Conservation (phyloP, 2,329 filamentous ascomycete genomes). For the Xylariaceae sp. region DNA sequence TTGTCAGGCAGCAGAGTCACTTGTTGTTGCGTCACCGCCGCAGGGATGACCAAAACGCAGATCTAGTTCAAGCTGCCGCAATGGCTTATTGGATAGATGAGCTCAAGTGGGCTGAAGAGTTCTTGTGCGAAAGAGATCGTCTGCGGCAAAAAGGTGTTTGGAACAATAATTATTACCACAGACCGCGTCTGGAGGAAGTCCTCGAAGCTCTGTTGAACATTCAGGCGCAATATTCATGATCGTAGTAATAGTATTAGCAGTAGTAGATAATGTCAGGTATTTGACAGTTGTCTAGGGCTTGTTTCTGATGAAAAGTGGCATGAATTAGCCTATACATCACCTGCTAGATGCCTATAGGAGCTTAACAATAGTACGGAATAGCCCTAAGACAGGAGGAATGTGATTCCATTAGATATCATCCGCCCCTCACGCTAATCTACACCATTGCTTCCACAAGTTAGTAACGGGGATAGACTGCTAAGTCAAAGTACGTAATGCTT, state of each 20-base stretch:
- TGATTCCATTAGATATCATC: neutral
- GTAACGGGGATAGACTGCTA: neutral
- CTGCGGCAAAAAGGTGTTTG: conserved; percentile 50
- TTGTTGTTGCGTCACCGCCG: conserved; percentile 51
- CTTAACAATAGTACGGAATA: neutral
- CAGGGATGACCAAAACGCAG: conserved; percentile 43
- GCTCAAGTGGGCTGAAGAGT: conserved; percentile 55
- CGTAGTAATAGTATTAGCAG: neutral
- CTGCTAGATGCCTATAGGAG: neutral
- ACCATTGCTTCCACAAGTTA: neutral
- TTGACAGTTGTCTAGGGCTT: neutral
- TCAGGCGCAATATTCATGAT: conserved; percentile 20
- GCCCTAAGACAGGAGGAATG: neutral
- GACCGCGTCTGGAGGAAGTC: conserved; percentile 56
- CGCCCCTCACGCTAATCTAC: neutral
- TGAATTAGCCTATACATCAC: neutral
- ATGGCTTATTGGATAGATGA: conserved; percentile 57
- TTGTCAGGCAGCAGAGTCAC: conserved; percentile 54
- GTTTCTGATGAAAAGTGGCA: neutral
- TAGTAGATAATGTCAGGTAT: neutral
- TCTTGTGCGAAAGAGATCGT: conserved; percentile 50
- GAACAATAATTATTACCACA: conserved; percentile 58
- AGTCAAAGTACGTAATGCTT: neutral
- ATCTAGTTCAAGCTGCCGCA: conserved; percentile 45
- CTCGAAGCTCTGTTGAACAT: conserved; percentile 39